Evolutionary conservation across 1,284 basidiomycete genomes (phyloP), one percentile per base, ranked within the genome.

Genomic region (Earliella scabrosa): DNA sequence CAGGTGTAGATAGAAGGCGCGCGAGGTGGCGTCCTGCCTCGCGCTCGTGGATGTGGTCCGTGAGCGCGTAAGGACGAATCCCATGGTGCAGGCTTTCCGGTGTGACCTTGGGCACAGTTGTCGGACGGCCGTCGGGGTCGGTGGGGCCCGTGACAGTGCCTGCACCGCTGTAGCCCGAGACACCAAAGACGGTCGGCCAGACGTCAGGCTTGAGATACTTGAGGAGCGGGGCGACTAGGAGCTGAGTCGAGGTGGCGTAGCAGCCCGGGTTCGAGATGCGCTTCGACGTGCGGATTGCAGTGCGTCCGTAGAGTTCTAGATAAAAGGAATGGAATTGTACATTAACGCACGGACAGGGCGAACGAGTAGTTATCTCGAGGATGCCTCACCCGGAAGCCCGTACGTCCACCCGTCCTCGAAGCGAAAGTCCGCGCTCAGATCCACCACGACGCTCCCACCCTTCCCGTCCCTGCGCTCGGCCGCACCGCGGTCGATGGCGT

Each of bases 21-120:
- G 88, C 85, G 41, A 99, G 86, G 72, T 98, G 97, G 56, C 79
- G 77, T 2, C 86, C 86, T 0, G 95, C 92, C 75, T 99, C 97
- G 47, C 97, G 92, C 74, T 99, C 97, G 78, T 99, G 97, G 68
- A 99, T 98, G 76, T 99, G 97, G 74, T 97, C 96, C 3, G 97
- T 99, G 26, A 99, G 77, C 1, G 93, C 66, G 75, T 99, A 99
- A 1, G 96, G 88, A 35, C 87, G 82, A 45, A 98, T 77, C 1
- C 87, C 90, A 24, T 92, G 90, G 1, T 75, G 77, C 5, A 99
- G 83, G 60, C 82, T 87, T 61, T 92, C 87, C 0, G 92, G 79
- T 2, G 84, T 81, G 20, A 98, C 85, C 74, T 98, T 99, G 45
- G 97, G 89, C 13, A 88, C 78, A 20, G 90, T 95, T 23, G 82